These are phyloP conservation scores for Nectriaceae sp. DNA, from an alignment of 2,329 filamentous ascomycete species.

Conservation along the genomic window DNA sequence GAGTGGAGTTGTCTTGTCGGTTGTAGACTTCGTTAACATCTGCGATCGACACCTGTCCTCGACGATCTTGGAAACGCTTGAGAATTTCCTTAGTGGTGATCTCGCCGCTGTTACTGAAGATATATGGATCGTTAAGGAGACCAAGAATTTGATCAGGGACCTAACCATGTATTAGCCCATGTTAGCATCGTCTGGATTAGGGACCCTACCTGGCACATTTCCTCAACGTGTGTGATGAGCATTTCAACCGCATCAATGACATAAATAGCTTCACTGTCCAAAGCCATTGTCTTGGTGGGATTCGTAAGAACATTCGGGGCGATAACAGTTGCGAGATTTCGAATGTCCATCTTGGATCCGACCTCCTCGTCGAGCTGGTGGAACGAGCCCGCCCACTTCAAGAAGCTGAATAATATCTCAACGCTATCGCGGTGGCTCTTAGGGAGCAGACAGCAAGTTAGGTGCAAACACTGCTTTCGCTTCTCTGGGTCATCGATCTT, in stretches of 20 bases:
- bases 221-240: conserved; percentile 89
- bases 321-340: conserved; percentile 96
- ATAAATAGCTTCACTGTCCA: conserved; percentile 87
- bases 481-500: conserved; percentile 83
- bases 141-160: conserved; percentile 90
- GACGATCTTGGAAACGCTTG: conserved; percentile 85
- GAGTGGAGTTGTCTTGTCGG: conserved; percentile 58
- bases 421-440: conserved; percentile 92
- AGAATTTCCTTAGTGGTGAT: conserved; percentile 97
- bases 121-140: conserved; percentile 77
- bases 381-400: conserved; percentile 97
- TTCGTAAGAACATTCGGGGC: conserved; percentile 91
- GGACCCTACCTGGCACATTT: conserved; percentile 86
- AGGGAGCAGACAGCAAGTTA: conserved; percentile 89
- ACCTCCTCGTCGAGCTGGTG: conserved; percentile 96
- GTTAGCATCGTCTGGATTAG: conserved; percentile 14
- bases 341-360: conserved; percentile 98
- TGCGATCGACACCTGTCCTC: conserved; percentile 58
- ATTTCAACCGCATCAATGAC: conserved; percentile 92
- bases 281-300: conserved; percentile 61
- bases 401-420: conserved; percentile 92
- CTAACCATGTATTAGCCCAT: conserved; percentile 47
- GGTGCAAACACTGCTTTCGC: conserved; percentile 81
- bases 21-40: conserved; percentile 59
- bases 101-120: conserved; percentile 81